These are phyloP conservation scores for Penicillium vulpinum DNA, from an alignment of 2,329 filamentous ascomycete species.

Conservation along the genomic window DNA sequence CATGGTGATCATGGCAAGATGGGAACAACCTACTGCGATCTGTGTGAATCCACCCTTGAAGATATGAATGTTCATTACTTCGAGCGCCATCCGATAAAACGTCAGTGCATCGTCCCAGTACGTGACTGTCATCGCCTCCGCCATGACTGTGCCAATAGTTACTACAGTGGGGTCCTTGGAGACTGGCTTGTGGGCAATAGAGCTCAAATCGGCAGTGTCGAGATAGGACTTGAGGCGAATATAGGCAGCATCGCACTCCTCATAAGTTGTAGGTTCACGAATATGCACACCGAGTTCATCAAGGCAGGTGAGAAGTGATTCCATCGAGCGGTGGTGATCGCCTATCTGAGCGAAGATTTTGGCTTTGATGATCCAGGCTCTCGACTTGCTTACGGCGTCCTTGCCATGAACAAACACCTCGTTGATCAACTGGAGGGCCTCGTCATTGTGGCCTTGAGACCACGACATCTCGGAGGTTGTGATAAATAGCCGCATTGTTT, in stretches of 20 bases:
- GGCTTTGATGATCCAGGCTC: slow-evolving; percentile 79
- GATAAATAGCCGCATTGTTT: slow-evolving; percentile 77
- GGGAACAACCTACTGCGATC: slow-evolving; percentile 58
- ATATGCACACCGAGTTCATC: slow-evolving; percentile 67
- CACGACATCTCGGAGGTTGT: slow-evolving; percentile 80
- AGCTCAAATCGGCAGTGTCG: slow-evolving; percentile 55
- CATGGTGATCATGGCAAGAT: slow-evolving; percentile 57
- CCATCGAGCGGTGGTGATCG: slow-evolving; percentile 68
- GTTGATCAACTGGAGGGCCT: slow-evolving; percentile 67
- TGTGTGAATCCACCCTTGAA: slow-evolving; percentile 58
- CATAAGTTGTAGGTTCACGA: slow-evolving; percentile 66
- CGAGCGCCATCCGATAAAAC: slow-evolving; percentile 61
- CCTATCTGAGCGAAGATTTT: slow-evolving; percentile 75
- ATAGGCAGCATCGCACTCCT: slow-evolving; percentile 77
- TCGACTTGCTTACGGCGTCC: slow-evolving; percentile 74
- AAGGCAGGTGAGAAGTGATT: slow-evolving; percentile 69
- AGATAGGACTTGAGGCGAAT: slow-evolving; percentile 62
- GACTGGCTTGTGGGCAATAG: slow-evolving; percentile 40
- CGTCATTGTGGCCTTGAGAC: slow-evolving; percentile 69
- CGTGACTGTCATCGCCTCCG: slow-evolving; percentile 58
- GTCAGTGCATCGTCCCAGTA: slow-evolving; percentile 62
- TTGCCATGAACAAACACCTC: slow-evolving; percentile 70
- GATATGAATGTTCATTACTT: slow-evolving; percentile 58
- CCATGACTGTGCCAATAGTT: slow-evolving; percentile 55
- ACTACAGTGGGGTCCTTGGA: slow-evolving; percentile 46